These are phyloP conservation scores for Fusarium mundagurra DNA, from an alignment of 2,329 filamentous ascomycete genomes.

Conservation along the genomic window DNA sequence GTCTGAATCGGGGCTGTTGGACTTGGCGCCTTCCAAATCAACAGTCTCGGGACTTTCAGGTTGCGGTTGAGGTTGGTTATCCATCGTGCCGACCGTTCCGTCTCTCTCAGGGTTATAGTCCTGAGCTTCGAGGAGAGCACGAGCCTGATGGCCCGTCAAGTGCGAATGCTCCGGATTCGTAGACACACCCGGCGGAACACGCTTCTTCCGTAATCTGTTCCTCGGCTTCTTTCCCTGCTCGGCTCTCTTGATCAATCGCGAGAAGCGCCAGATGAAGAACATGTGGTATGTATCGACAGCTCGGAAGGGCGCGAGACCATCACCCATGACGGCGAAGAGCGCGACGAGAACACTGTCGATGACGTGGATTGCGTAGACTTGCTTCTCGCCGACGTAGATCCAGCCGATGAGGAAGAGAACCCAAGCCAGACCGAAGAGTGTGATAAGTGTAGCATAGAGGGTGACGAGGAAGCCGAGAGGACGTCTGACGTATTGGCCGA, in stretches of 20 bases:
- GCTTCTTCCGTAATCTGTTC: constrained; percentile 33
- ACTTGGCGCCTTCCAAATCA: constrained; percentile 54
- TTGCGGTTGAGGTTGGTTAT: constrained; percentile 51
- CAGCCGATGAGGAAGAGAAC: constrained; percentile 91
- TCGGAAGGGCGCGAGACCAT: constrained; percentile 78
- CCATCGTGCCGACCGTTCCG: not conserved
- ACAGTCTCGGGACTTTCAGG: constrained; percentile 49
- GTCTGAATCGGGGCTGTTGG: constrained; percentile 54
- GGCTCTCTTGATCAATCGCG: constrained; percentile 50
- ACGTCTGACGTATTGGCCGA: constrained; percentile 79
- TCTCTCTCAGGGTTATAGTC: constrained; percentile 22
- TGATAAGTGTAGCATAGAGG: constrained; percentile 83
- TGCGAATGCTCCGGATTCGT: constrained; percentile 2
- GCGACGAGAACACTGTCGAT: constrained; percentile 78
- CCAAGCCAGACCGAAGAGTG: constrained; percentile 86
- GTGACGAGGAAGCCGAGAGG: constrained; percentile 87
- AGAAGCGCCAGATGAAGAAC: constrained; percentile 80
- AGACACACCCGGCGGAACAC: constrained; percentile 12
- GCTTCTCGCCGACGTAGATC: constrained; percentile 81
- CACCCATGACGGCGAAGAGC: constrained; percentile 75
- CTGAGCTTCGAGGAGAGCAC: constrained; percentile 22
- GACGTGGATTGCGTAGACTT: constrained; percentile 74
- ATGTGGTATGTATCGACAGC: constrained; percentile 88
- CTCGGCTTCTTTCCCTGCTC: constrained; percentile 60
- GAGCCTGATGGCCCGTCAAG: constrained; percentile 36